A percentile compares a stretch with the other conserved stretches of the same genome.
phyloP scores from a whole-genome alignment of 2,329 filamentous ascomycete species.

The Fusarium acutatum region DNA sequence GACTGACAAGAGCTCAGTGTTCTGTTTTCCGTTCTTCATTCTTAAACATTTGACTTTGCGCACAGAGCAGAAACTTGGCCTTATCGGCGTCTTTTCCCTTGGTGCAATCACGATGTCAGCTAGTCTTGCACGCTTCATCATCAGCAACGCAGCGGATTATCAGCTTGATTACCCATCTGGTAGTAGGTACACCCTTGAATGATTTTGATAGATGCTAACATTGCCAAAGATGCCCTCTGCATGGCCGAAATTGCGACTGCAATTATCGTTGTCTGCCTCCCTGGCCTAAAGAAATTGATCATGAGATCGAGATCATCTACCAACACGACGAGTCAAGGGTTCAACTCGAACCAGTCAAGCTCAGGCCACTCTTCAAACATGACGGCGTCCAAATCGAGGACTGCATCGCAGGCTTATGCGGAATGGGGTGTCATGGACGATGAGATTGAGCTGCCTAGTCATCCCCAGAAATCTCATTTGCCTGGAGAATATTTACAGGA shows the following conservation, averaged over 20 bases:
- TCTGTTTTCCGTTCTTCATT: slow-evolving; percentile 14
- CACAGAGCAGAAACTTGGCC: neutral
- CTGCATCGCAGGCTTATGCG: neutral
- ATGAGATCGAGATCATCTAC: neutral
- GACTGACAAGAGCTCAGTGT: neutral
- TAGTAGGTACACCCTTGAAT: neutral
- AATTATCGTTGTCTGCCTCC: slow-evolving; percentile 1
- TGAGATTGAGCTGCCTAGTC: neutral
- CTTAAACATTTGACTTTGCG: neutral
- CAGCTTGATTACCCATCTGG: slow-evolving; percentile 4
- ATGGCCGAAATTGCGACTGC: slow-evolving; percentile 16
- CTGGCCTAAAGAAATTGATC: neutral
- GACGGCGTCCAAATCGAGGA: neutral
- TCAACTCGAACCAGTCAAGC: neutral
- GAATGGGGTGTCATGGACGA: slow-evolving; percentile 10
- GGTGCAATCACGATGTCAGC: slow-evolving; percentile 2
- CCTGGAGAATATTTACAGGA: neutral
- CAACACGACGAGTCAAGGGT: neutral
- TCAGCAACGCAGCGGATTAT: neutral
- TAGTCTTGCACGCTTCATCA: neutral
- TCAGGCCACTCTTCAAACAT: neutral
- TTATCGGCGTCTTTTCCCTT: slow-evolving; percentile 8
- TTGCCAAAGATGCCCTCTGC: neutral
- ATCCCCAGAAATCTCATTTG: neutral
- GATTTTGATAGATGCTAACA: neutral